Evolutionary conservation across 345 rosid genomes (phyloP), one percentile per base, ranked within the genome.

Genomic region (Eucalyptus leucophloia): DNA sequence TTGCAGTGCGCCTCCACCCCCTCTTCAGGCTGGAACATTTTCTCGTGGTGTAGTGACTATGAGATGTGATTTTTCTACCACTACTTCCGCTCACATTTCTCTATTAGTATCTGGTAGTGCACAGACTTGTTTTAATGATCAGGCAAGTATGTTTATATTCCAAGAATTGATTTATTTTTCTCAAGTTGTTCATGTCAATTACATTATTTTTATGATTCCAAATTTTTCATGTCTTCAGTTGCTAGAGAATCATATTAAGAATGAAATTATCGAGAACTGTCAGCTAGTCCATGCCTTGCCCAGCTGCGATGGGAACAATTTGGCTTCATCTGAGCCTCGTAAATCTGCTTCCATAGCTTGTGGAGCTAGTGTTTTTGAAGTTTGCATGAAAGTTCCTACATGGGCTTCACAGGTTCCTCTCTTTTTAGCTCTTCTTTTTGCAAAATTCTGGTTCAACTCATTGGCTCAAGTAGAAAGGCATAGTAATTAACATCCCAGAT

Each of bases 1-100:
- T 93, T 89, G 89, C 95, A 98, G 99, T 96, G 99, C 99, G 90
- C 97, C 99, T 86, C 98, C 99, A 86, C 99, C 99, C 30, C 99
- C 99, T 83, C 98, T 97, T 91, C 99, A 98, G 91, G 99, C 99
- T n/a, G 99, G 99, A 90, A 91, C 99, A 90, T 97, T 96, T 92
- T 94, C 99, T 92, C 99, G 99, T 91, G 99, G 99, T 90, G 98
- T 98, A 32, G 97, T 98, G 89, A 98, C 99, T 89, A 98, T 98
- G 99, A 94, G 98, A 60, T 98, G 99, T 91, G 99, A 98, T 92
- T 87, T 98, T 89, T 97, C 98, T 51, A 98, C 99, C 34, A 95
- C 98, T 93, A 94, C 96, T 93, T 94, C 95, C 42, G 98, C 99
- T 80, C 99, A 97, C 86, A 92, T 97, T 89, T 98, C 99, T 72